Conservation (phyloP, 177 flowering plant species). For the Tripterygium wilfordii region DNA sequence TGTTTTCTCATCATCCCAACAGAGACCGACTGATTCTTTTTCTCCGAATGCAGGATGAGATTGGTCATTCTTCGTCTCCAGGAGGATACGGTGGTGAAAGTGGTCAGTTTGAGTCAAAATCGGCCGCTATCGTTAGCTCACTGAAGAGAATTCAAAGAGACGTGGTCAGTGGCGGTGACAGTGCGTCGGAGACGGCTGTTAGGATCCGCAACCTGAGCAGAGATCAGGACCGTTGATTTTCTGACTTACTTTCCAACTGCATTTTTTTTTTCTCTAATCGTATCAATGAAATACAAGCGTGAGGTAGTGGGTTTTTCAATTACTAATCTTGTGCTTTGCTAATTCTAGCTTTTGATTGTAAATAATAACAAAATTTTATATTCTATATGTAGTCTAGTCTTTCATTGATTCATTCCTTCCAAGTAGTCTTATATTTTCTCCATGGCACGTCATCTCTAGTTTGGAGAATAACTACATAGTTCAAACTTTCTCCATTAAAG, state of each 20-base stretch:
- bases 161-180: neutral
- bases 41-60: constrained; percentile 14
- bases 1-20: neutral
- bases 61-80: constrained; percentile 7
- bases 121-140: constrained; percentile 21
- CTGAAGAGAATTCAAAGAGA: constrained; percentile 12
- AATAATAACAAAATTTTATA: no score
- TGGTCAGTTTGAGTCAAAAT: constrained; percentile 8
- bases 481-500: no score
- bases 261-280: no score
- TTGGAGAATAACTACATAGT: no score
- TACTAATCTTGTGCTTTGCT: neutral
- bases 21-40: neutral
- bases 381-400: no score
- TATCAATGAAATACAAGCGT: no score
- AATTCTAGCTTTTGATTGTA: no score
- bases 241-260: neutral
- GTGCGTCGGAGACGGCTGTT: constrained; percentile 4
- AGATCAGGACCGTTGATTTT: constrained; percentile 13
- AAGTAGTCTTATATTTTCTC: no score
- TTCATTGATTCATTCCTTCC: no score
- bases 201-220: constrained; percentile 11
- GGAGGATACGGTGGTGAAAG: constrained; percentile 1
- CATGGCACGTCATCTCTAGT: no score
- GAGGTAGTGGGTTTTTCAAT: no score